Conservation (phyloP, 306 rosid species). For the Trifolium fragiferum region DNA sequence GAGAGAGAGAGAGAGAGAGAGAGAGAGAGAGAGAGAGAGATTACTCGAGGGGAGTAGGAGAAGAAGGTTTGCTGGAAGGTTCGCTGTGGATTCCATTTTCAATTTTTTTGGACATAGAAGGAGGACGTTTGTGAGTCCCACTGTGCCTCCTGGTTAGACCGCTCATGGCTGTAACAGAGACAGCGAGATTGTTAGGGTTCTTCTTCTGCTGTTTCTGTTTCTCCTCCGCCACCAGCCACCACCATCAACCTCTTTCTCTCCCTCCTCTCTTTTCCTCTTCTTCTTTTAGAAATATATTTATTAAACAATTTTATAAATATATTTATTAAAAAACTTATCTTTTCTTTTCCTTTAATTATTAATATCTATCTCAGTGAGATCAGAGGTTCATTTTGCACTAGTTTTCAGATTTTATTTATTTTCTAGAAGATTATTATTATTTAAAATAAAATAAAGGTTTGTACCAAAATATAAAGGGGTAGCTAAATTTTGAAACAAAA, state of each 20-base stretch:
- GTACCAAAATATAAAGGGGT: background rate
- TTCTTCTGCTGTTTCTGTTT: background rate
- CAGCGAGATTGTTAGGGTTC: constrained; percentile 26
- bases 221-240: constrained; percentile 12
- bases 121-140: constrained; percentile 55
- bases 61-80: constrained; percentile 60
- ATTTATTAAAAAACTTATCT: background rate
- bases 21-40: background rate
- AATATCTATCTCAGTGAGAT: background rate
- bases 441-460: background rate
- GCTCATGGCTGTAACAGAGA: constrained; percentile 52
- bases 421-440: background rate
- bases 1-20: background rate
- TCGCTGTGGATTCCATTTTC: constrained; percentile 61
- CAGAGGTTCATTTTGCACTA: constrained; percentile 28
- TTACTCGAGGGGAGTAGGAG: constrained; percentile 69
- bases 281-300: background rate
- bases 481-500: background rate
- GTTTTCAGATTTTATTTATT: constrained; percentile 12
- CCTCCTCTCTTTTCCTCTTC: background rate
- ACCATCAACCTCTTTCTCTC: constrained; percentile 18
- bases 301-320: background rate
- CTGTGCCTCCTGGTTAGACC: constrained; percentile 63
- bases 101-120: constrained; percentile 59
- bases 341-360: background rate